Percentiles rank a stretch among this genome's conserved stretches.
These are phyloP conservation scores for Arthrobotrys pseudoclavata DNA, from an alignment of 2,329 filamentous ascomycete species.

Conservation along the genomic window DNA sequence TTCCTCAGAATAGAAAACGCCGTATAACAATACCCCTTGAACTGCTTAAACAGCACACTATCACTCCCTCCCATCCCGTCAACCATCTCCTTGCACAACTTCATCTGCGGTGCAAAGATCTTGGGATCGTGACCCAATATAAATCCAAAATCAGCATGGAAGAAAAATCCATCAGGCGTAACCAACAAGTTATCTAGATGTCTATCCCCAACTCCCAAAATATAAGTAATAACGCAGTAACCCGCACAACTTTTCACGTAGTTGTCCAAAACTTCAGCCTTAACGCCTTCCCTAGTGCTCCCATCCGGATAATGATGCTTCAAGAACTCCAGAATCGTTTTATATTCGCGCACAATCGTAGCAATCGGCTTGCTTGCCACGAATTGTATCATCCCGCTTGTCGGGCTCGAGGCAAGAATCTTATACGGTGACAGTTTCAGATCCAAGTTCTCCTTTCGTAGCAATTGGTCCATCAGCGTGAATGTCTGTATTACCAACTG, in stretches of 20 bases:
- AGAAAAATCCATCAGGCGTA: slow-evolving; percentile 91
- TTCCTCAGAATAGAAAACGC: slow-evolving; percentile 93
- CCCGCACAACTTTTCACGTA: slow-evolving; percentile 94
- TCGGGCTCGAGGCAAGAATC: slow-evolving; percentile 91
- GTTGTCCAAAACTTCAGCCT: slow-evolving; percentile 92
- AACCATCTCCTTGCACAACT: slow-evolving; percentile 97
- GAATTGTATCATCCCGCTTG: slow-evolving; percentile 92
- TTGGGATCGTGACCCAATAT: slow-evolving; percentile 97
- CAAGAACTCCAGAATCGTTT: slow-evolving; percentile 82
- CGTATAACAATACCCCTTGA: slow-evolving; percentile 96
- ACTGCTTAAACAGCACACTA: slow-evolving; percentile 85
- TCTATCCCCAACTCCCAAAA: slow-evolving; percentile 93
- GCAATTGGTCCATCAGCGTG: slow-evolving; percentile 94
- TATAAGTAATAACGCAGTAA: slow-evolving; percentile 98
- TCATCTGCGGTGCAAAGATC: slow-evolving; percentile 96
- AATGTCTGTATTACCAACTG: slow-evolving; percentile 98
- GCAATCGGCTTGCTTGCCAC: slow-evolving; percentile 88
- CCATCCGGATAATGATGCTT: slow-evolving; percentile 90
- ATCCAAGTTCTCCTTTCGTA: slow-evolving; percentile 96
- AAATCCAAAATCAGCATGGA: slow-evolving; percentile 98
- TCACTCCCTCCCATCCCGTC: slow-evolving; percentile 93
- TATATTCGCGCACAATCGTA: slow-evolving; percentile 85
- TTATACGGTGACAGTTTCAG: slow-evolving; percentile 95
- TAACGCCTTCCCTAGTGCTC: slow-evolving; percentile 82
- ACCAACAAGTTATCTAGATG: slow-evolving; percentile 96